These are phyloP conservation scores for Phytophthora podocarpi DNA, from an alignment of 352 stramenopile species.

Conservation along the genomic window DNA sequence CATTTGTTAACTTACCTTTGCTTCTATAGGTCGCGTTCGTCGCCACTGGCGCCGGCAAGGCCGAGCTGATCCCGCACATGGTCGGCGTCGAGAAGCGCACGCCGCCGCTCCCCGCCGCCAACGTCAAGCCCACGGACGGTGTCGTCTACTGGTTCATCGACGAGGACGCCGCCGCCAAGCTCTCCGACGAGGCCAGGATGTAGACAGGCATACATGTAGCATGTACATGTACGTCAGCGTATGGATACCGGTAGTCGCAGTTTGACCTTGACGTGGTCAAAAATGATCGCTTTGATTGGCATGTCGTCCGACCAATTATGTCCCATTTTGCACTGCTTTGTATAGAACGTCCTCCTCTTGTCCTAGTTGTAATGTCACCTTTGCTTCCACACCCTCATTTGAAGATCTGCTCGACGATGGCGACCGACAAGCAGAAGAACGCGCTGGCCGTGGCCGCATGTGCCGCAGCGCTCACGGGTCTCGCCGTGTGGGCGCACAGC, in stretches of 20 bases:
- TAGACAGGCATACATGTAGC: constrained; percentile 18
- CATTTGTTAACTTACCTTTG: constrained; percentile 10
- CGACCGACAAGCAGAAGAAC: constrained; percentile 66
- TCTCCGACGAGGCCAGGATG: constrained; percentile 47
- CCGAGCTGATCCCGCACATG: constrained; percentile 87
- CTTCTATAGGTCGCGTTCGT: constrained; percentile 88
- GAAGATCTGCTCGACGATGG: constrained; percentile 29
- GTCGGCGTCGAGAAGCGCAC: constrained; percentile 64
- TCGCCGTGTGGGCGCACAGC: constrained; percentile 53
- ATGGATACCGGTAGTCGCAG: constrained; percentile 3
- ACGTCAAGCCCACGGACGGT: constrained; percentile 72
- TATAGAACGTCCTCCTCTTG: neutral
- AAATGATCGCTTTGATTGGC: constrained; percentile 18
- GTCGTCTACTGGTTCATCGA: constrained; percentile 89
- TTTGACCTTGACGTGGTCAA: constrained; percentile 1
- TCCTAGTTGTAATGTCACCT: neutral
- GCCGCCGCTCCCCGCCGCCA: constrained; percentile 70
- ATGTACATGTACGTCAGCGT: neutral
- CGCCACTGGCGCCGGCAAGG: constrained; percentile 89
- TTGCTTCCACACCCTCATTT: constrained; percentile 17
- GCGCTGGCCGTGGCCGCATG: constrained; percentile 57
- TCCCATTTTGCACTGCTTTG: neutral
- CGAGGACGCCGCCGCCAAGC: constrained; percentile 67
- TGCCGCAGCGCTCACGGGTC: constrained; percentile 48
- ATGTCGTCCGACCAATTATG: neutral